These are phyloP conservation scores for Yamadazyma triangularis DNA, from an alignment of 1,139 yeast genomes.

Conservation along the genomic window DNA sequence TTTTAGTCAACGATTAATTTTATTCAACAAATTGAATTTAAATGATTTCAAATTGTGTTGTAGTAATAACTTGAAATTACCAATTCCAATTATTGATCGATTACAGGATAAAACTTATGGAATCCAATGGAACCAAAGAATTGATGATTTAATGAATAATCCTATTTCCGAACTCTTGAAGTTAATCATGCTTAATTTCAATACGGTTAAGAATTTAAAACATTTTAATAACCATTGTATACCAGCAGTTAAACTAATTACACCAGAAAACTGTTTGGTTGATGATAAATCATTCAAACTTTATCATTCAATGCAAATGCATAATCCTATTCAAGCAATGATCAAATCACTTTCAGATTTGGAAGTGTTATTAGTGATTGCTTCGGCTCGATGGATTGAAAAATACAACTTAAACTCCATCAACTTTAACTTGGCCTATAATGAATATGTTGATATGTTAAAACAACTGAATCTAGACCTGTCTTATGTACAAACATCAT, in stretches of 20 bases:
- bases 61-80: slow-evolving; percentile 22
- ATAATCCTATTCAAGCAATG: slow-evolving; percentile 24
- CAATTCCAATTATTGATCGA: slow-evolving; percentile 10
- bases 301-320: slow-evolving; percentile 16
- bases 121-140: slow-evolving; percentile 46
- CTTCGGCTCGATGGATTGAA: slow-evolving; percentile 67
- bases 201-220: slow-evolving; percentile 56
- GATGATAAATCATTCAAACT: slow-evolving; percentile 24
- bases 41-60: slow-evolving; percentile 42
- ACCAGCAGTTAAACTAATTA: slow-evolving; percentile 38
- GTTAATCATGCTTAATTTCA: slow-evolving; percentile 41
- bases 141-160: slow-evolving; percentile 21
- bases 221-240: slow-evolving; percentile 50
- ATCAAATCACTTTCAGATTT: slow-evolving; percentile 55
- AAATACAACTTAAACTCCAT: slow-evolving; percentile 53
- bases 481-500: slow-evolving; percentile 25
- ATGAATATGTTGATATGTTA: slow-evolving; percentile 65
- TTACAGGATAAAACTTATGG: slow-evolving; percentile 23
- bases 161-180: slow-evolving; percentile 10
- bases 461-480: slow-evolving; percentile 32
- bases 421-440: slow-evolving; percentile 73
- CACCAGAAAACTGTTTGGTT: slow-evolving; percentile 25
- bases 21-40: slow-evolving; percentile 47
- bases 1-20: slow-evolving; percentile 74
- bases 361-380: slow-evolving; percentile 64